Base-by-base conservation (phyloP, 2,329 filamentous ascomycete species). In the Trichoderma sp. region DNA sequence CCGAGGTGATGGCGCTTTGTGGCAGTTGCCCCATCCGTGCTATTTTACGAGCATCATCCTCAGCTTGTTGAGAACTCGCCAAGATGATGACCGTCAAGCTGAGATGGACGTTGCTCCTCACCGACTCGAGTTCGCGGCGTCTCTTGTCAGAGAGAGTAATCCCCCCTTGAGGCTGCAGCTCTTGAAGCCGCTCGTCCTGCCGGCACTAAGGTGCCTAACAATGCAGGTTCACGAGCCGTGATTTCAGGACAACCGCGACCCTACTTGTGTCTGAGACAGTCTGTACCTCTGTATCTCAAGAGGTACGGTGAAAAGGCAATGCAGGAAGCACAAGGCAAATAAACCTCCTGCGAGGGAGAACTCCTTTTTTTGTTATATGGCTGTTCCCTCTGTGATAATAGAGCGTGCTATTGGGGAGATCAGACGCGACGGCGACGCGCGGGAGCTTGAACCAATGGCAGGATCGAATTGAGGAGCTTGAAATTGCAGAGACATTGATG, bases 241-340 rank as follows among this genome's bases (percentile, higher is more conserved):
- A 60, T 60, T 51, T 60, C 57, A 60, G 57, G 17, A 43, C 21
- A 15, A 34, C 6, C 45, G 28, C 34, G 26, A 43, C 45, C 57
- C 45, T 60, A 60, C 57, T 28, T 51, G 34, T 43, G 45, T 51
- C 28, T 60, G 57, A 60, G 57, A 60, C 57, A 60, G 7, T 24
- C 19, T 24, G 57, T 43, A 39, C n/a, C 21, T 24, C 21, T 24
- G 28, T 28, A 28, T 7, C 28, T 28, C 28, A 28, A 28, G 7
- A 28, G 5, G 28, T 7, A 34, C 7, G 30, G 30, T 10, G 1
- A 10, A 9, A 34, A 34, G 30, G 30, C 7, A 34, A 39, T 1
- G 34, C 1, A 39, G 34, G 34, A 39, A 39, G 12, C 34, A 39
- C 10, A 14, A 39, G 5, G 34, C 10, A 39, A 39, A 3, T 3